Conservation (phyloP, 345 rosid species). For the Capsella bursapastoris region DNA sequence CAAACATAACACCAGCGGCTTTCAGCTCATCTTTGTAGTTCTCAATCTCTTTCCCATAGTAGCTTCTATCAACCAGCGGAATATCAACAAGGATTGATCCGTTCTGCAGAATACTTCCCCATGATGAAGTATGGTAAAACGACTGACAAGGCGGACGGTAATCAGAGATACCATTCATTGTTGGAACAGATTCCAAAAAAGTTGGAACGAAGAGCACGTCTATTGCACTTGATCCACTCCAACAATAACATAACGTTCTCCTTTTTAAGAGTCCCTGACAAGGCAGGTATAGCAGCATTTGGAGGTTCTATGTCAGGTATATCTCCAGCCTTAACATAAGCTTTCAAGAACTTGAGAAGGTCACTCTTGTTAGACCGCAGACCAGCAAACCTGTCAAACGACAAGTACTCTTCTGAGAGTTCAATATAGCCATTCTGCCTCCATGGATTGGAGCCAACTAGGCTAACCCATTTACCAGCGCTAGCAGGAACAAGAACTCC, state of each 20-base stretch:
- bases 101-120: conserved; percentile 67
- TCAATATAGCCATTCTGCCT: conserved; percentile 52
- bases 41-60: conserved; percentile 54
- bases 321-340: conserved; percentile 49
- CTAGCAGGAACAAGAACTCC: conserved; percentile 72
- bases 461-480: conserved; percentile 64
- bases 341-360: conserved; percentile 53
- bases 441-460: conserved; percentile 65
- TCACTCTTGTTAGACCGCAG: conserved; percentile 36
- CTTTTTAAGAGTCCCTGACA: conserved; percentile 56
- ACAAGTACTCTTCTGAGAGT: conserved; percentile 59
- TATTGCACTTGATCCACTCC: conserved; percentile 51
- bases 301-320: conserved; percentile 65
- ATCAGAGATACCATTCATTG: conserved; percentile 50
- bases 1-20: conserved; percentile 64
- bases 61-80: conserved; percentile 64
- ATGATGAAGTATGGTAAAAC: conserved; percentile 54
- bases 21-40: conserved; percentile 53
- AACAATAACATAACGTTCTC: conserved; percentile 60
- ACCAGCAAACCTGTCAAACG: conserved; percentile 47
- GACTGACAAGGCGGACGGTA: conserved; percentile 66
- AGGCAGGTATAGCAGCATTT: conserved; percentile 55
- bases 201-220: conserved; percentile 43
- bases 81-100: conserved; percentile 62
- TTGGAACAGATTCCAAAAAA: conserved; percentile 57